phyloP scores from a whole-genome alignment of 2,329 filamentous ascomycete species.

The Fusarium sp. region DNA sequence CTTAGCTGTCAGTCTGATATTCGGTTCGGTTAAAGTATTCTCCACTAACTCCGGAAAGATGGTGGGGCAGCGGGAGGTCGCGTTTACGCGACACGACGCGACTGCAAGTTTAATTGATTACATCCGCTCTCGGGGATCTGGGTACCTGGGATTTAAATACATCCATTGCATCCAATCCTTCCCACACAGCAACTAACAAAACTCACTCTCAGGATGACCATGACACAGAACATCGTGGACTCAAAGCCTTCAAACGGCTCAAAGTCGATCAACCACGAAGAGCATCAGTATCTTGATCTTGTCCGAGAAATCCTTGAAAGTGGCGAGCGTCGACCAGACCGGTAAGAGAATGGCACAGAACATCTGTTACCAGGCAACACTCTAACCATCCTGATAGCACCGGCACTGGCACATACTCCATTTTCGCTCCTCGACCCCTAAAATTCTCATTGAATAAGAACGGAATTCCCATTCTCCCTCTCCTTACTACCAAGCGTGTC shows the following conservation, averaged over 20 bases:
- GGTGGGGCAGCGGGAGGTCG: slow-evolving; percentile 16
- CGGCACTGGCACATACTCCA: slow-evolving; percentile 89
- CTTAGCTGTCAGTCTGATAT: not conserved
- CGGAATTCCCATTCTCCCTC: slow-evolving; percentile 78
- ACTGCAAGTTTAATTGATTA: slow-evolving; percentile 36
- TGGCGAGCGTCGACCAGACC: slow-evolving; percentile 90
- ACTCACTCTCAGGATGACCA: slow-evolving; percentile 30
- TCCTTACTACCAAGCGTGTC: slow-evolving; percentile 97
- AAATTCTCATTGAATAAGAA: slow-evolving; percentile 83
- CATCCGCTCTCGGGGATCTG: not conserved
- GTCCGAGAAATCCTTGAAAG: slow-evolving; percentile 84
- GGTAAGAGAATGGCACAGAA: slow-evolving; percentile 60
- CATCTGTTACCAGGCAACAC: not conserved
- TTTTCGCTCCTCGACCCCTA: slow-evolving; percentile 88
- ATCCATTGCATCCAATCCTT: not conserved
- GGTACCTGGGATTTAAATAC: not conserved
- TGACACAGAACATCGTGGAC: slow-evolving; percentile 18
- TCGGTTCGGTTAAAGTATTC: slow-evolving; percentile 6
- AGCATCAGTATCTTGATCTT: slow-evolving; percentile 92
- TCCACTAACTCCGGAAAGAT: not conserved
- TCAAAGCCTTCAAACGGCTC: slow-evolving; percentile 26
- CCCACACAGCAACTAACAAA: not conserved
- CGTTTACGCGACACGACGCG: slow-evolving; percentile 26
- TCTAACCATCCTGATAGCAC: slow-evolving; percentile 68
- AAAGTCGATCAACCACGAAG: slow-evolving; percentile 71